A percentile compares a stretch with the other conserved stretches of the same genome.
phyloP scores from a whole-genome alignment of 371 early-diverging fungal species.

The Cokeromyces recurvatus region DNA sequence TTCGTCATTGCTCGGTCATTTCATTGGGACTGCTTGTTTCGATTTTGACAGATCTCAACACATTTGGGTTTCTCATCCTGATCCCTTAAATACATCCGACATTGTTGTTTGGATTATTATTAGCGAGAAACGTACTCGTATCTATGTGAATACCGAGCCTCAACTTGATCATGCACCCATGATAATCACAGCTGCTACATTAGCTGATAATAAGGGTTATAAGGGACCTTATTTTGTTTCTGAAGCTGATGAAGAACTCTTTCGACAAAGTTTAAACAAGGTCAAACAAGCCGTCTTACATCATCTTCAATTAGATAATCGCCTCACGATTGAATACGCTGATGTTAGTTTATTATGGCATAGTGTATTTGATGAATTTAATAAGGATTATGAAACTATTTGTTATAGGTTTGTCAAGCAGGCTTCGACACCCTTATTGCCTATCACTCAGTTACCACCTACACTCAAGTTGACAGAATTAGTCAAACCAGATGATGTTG shows the following conservation, averaged over 20 bases:
- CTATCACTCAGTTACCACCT: background rate
- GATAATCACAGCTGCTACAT: background rate
- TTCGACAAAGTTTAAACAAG: too few species aligned
- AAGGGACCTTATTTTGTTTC: too few species aligned
- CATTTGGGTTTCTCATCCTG: conserved; percentile 4
- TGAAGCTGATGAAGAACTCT: too few species aligned
- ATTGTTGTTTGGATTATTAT: conserved; percentile 12
- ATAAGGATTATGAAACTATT: background rate
- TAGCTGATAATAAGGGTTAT: too few species aligned
- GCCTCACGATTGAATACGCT: too few species aligned
- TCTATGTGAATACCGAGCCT: conserved; percentile 5
- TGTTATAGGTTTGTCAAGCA: conserved; percentile 6
- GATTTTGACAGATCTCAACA: background rate
- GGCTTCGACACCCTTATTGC: background rate
- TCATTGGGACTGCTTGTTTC: background rate
- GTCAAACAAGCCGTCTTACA: too few species aligned
- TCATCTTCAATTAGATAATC: too few species aligned
- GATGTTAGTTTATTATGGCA: too few species aligned
- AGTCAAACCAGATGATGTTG: background rate
- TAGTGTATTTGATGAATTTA: too few species aligned
- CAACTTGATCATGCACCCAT: background rate
- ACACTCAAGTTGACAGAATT: too few species aligned
- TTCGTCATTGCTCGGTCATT: background rate
- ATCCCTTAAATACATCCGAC: conserved; percentile 6
- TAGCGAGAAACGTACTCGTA: background rate